A percentile compares a stretch with the other conserved stretches of the same genome.
Evolutionary conservation across 371 early-diverging fungal genomes (phyloP).

Genomic region (Mortierella sp.): DNA sequence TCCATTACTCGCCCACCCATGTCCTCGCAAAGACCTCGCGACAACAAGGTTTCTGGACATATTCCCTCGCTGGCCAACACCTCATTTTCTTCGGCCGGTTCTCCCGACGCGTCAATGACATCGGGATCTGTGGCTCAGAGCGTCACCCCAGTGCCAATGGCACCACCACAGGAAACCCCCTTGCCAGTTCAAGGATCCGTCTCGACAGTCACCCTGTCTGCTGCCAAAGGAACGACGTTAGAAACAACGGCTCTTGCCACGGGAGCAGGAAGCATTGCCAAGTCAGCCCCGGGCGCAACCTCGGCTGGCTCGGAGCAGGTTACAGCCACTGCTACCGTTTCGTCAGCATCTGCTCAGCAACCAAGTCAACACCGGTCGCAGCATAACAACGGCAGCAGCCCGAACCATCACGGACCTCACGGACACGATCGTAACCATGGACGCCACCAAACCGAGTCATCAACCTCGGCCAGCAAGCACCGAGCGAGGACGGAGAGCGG

Average conservation of each 20-base stretch:
- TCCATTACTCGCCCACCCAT: slow-evolving; percentile 38
- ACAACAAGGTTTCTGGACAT: slow-evolving; percentile 9
- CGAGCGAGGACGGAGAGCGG: slow-evolving; percentile 17
- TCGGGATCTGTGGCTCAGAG: slow-evolving; percentile 22
- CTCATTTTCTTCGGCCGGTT: slow-evolving; percentile 46
- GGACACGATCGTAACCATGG: slow-evolving; percentile 1
- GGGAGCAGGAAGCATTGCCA: not conserved
- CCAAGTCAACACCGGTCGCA: not conserved
- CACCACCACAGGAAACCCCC: not conserved
- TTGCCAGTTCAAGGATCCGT: not conserved
- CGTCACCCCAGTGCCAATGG: not conserved
- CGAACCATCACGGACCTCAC: not conserved
- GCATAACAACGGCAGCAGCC: not conserved
- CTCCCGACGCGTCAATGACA: not conserved
- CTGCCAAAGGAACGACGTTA: slow-evolving; percentile 1
- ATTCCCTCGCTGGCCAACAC: slow-evolving; percentile 29
- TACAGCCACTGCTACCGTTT: not conserved
- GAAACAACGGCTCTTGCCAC: slow-evolving; percentile 5
- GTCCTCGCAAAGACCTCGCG: slow-evolving; percentile 28
- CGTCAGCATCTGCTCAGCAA: not conserved
- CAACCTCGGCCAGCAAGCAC: slow-evolving; percentile 35
- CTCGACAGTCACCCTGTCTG: not conserved
- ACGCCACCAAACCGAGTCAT: not conserved
- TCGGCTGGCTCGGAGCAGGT: not conserved
- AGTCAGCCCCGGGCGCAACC: not conserved